These are phyloP conservation scores for Bisporella sp. DNA, from an alignment of 2,329 filamentous ascomycete species.

Conservation along the genomic window DNA sequence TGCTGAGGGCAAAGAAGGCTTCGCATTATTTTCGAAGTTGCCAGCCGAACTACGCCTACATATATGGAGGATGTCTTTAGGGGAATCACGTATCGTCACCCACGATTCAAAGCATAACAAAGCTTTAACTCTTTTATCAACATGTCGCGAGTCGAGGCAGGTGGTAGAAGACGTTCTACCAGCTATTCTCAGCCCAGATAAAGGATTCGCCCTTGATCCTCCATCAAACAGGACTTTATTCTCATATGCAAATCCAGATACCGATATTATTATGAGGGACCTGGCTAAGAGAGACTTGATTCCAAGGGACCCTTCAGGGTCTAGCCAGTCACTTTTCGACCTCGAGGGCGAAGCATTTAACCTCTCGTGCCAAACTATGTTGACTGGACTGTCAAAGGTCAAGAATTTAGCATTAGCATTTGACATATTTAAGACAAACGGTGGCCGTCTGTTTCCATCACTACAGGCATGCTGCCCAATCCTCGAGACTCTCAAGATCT, in stretches of 20 bases:
- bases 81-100: slow-evolving; percentile 6
- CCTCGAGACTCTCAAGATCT: slow-evolving; percentile 4
- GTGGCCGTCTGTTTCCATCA: slow-evolving; percentile 4
- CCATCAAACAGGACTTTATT: neutral
- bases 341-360: slow-evolving; percentile 3
- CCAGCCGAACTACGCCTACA: slow-evolving; percentile 8
- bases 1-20: neutral
- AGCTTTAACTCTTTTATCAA: neutral
- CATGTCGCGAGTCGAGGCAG: slow-evolving; percentile 5
- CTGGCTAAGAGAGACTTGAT: slow-evolving; percentile 1
- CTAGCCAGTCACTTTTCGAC: slow-evolving; percentile 2
- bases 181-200: slow-evolving; percentile 1
- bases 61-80: slow-evolving; percentile 6
- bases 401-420: slow-evolving; percentile 8
- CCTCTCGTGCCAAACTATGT: neutral
- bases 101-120: slow-evolving; percentile 7
- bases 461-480: slow-evolving; percentile 8
- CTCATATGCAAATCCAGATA: slow-evolving; percentile 3
- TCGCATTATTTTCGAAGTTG: slow-evolving; percentile 6
- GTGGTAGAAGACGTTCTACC: neutral
- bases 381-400: slow-evolving; percentile 8
- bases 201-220: neutral
- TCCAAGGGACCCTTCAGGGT: too few relatives aligned
- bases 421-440: slow-evolving; percentile 7
- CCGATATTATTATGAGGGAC: slow-evolving; percentile 8